Conservation (phyloP, 2,329 filamentous ascomycete species). For the Chrysoporthe puriensis region DNA sequence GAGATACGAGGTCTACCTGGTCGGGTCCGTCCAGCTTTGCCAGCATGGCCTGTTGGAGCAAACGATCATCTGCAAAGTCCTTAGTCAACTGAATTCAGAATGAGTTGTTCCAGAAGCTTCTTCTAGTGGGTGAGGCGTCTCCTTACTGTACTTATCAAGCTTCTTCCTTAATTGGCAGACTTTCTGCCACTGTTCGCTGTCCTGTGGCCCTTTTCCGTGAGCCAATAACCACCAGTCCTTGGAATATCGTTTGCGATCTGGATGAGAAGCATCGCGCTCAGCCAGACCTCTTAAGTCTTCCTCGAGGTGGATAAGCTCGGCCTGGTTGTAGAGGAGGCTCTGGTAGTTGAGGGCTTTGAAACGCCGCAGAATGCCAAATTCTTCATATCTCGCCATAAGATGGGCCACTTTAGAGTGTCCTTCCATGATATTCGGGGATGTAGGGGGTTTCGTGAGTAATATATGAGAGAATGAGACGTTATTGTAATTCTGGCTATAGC, state of each 20-base stretch:
- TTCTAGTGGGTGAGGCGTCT: neutral
- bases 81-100: neutral
- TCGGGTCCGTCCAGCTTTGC: slow-evolving; percentile 19
- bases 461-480: too few species aligned
- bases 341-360: slow-evolving; percentile 35
- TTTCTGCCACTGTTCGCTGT: slow-evolving; percentile 32
- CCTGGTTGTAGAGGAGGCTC: slow-evolving; percentile 37
- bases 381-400: slow-evolving; percentile 35
- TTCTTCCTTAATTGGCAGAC: slow-evolving; percentile 29
- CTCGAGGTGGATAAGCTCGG: slow-evolving; percentile 35
- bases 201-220: slow-evolving; percentile 13
- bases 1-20: slow-evolving; percentile 19
- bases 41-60: slow-evolving; percentile 20
- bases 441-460: too few species aligned
- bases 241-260: slow-evolving; percentile 13
- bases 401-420: slow-evolving; percentile 33
- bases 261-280: slow-evolving; percentile 17
- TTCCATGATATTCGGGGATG: slow-evolving; percentile 21
- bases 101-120: neutral
- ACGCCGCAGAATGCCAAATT: slow-evolving; percentile 35
- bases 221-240: slow-evolving; percentile 32
- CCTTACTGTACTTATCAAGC: slow-evolving; percentile 33
- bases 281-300: slow-evolving; percentile 29
- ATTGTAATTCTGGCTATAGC: too few species aligned
- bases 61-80: slow-evolving; percentile 14